Base-by-base conservation (phyloP, 352 stramenopile genomes). In the Phytophthora tentaculata region DNA sequence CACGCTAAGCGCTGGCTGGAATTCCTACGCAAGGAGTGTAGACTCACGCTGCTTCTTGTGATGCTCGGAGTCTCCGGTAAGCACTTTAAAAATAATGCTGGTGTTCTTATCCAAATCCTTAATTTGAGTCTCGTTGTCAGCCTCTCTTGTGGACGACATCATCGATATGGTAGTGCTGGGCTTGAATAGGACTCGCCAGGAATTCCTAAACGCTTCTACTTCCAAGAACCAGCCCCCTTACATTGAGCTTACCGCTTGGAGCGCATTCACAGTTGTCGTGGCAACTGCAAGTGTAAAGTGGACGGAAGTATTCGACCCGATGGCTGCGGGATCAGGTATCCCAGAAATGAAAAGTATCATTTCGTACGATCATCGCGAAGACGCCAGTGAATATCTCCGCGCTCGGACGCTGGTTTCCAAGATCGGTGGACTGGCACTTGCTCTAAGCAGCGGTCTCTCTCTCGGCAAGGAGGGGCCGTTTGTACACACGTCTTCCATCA, bases 401-500 rank as follows among this genome's bases (percentile, higher is more conserved):
- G 56, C 68, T 3, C 75, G 75, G 16, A 93, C 83, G 20, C 67
- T 94, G 14, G 43, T 92, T 5, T 84, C 86, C 2, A 97, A 97
- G 59, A 75, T 84, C 16, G 71, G 97, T 3, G 97, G 97, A n/a
- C 89, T 99, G 0, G 88, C 91, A 3, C 92, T 98, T 32, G 90
- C 88, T 14, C 79, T 99, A 13, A 83, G 92, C 0, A 94, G 85
- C 29, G 97, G 96, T 14, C 81, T 99, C 49, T 96, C 94, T 6
- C 86, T 99, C 1, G 97, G 97, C 24, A 98, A 97, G 61, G 97
- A 99, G 84, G 97, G 97, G 2, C 96, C 97, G 12, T 99, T 99
- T 80, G 95, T 99, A 6, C 95, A 98, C 79, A 92, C 88, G 0
- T 82, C 83, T 16, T 95, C 83, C 22, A 94, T 95, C 62, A 86